These are phyloP conservation scores for Salix udensis DNA, from an alignment of 345 rosid genomes.

Conservation along the genomic window DNA sequence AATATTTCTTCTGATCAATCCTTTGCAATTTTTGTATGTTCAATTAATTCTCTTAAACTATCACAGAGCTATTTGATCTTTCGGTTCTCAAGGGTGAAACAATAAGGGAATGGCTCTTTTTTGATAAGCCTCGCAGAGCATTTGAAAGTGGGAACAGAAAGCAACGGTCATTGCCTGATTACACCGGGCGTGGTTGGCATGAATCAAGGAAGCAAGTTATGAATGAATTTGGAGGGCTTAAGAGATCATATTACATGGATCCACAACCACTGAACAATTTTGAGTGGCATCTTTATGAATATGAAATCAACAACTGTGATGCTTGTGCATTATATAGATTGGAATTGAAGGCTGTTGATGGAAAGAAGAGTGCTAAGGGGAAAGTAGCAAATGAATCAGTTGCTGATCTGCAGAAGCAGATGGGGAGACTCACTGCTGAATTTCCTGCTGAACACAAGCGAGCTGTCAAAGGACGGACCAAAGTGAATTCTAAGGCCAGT, in stretches of 20 bases:
- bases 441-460: constrained; percentile 81
- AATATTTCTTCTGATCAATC: constrained; percentile 1
- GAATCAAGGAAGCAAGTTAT: constrained; percentile 97
- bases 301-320: constrained; percentile 87
- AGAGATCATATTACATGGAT: constrained; percentile 99
- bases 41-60: constrained; percentile 13
- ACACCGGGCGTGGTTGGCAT: constrained; percentile 97
- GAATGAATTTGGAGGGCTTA: constrained; percentile 85
- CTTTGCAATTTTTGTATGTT: constrained; percentile 12
- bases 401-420: constrained; percentile 89
- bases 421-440: constrained; percentile 89
- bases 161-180: constrained; percentile 97
- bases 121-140: constrained; percentile 95
- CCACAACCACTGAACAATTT: constrained; percentile 87
- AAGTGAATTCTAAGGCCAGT: constrained; percentile 42
- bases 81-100: constrained; percentile 79
- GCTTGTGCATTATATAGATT: constrained; percentile 92
- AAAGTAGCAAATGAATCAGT: constrained; percentile 68
- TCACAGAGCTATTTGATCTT: constrained; percentile 93
- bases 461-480: constrained; percentile 58
- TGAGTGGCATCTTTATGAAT: constrained; percentile 98
- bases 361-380: constrained; percentile 79
- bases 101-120: constrained; percentile 97
- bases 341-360: constrained; percentile 89
- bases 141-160: constrained; percentile 96